Evolutionary conservation across 306 rosid genomes (phyloP), one percentile per base, ranked within the genome.

Genomic region (Fragaria vesca): DNA sequence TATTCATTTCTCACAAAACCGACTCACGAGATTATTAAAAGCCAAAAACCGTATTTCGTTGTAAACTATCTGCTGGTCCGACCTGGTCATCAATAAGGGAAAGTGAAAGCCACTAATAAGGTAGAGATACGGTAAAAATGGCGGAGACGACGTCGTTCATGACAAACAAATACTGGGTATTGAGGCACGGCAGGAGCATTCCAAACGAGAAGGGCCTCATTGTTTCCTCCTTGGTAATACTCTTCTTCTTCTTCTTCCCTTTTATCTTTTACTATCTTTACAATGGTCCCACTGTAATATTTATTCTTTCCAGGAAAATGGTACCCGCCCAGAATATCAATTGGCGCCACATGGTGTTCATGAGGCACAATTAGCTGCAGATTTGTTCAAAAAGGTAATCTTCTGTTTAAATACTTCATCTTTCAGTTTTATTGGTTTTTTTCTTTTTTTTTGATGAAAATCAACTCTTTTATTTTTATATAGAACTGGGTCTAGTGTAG

Each of bases 181-280:
- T 94, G 86, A 86, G 97, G 85, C 98, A 89, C 79, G 96, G 98
- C 75, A 90, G 83, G 85, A 90, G 97, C 90, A 88, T 94, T 78
- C 97, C 98, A n/a, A 90, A 94, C 54, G 91, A 91, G 79, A 87
- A 72, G 66, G 93, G 97, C 85, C 81, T 94, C 69, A 81, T 94
- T 40, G 97, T 94, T 81, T 90, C 97, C n/a, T 92, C 96, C 60
- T 63, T 88, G 87, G 97, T 94, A 4, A 0, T 16, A 1, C 8
- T 51, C 6, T 66, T 38, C 42, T 63, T 51, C 6, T 66, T 38
- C 42, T 63, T 50, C 70, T 66, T 78, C 45, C 6, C 8, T 61
- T 62, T n/a, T 50, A 11, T 3, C 6, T 68, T 46, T 6, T 76
- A 1, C 54, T 45, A 26, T 20, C 32, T 30, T 20, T 28, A 26